Percentiles rank a stretch among this genome's conserved stretches.
Evolutionary conservation across 306 rosid genomes (phyloP).

Genomic region (Corylus americana): DNA sequence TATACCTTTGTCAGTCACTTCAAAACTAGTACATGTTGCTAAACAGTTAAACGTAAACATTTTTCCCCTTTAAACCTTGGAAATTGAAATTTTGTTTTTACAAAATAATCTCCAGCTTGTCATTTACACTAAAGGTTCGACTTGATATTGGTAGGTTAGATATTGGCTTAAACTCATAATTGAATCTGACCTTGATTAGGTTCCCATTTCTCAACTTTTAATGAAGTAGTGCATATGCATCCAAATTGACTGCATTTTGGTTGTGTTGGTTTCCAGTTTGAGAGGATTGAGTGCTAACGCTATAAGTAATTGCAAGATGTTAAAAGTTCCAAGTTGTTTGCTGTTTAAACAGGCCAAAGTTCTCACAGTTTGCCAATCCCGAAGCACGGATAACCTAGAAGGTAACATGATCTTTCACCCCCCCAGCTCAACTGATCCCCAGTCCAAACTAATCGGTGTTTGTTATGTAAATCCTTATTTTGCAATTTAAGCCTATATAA

Average conservation of each 20-base stretch:
- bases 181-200: neutral
- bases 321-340: conserved; percentile 22
- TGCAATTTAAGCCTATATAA: neutral
- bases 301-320: conserved; percentile 20
- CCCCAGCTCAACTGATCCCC: neutral
- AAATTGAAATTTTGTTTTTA: neutral
- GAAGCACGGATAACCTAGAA: conserved; percentile 40
- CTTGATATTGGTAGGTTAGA: neutral
- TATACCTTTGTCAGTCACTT: neutral
- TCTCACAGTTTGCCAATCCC: conserved; percentile 80
- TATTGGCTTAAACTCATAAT: neutral
- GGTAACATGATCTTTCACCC: conserved; percentile 44
- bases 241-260: neutral
- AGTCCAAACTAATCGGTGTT: neutral
- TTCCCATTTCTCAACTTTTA: neutral
- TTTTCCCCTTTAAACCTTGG: neutral
- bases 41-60: no score
- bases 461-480: neutral
- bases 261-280: neutral
- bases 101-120: neutral
- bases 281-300: neutral
- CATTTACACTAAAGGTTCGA: neutral
- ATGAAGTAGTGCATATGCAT: neutral
- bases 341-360: conserved; percentile 72
- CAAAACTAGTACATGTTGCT: no score